Evolutionary conservation across 257 asterid genomes (phyloP).

Genomic region (Gardenia jasminoides): DNA sequence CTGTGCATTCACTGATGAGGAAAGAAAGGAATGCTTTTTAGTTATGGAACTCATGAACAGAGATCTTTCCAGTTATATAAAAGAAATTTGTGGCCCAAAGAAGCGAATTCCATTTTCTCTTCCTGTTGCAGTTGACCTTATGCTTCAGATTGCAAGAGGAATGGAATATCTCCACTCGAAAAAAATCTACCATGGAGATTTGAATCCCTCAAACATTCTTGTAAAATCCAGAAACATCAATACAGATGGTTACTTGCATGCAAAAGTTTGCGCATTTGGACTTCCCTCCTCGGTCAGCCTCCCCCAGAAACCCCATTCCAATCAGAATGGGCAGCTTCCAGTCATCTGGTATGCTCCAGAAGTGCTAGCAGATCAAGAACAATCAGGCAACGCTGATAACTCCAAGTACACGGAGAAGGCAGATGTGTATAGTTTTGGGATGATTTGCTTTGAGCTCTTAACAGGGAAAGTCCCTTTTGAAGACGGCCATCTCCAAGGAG

Average conservation of each 20-base stretch:
- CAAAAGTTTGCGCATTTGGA: conserved; percentile 72
- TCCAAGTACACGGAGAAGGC: conserved; percentile 55
- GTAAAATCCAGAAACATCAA: conserved; percentile 40
- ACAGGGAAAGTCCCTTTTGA: conserved; percentile 93
- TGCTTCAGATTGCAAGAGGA: conserved; percentile 93
- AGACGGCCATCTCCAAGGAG: conserved; percentile 83
- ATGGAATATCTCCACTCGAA: conserved; percentile 88
- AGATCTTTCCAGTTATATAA: conserved; percentile 62
- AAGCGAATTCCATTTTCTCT: conserved; percentile 71
- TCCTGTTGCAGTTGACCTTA: conserved; percentile 66
- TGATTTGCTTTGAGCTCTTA: conserved; percentile 80
- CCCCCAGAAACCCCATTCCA: conserved; percentile 33
- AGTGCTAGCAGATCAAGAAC: conserved; percentile 62
- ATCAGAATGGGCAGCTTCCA: conserved; percentile 34
- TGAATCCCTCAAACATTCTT: conserved; percentile 61
- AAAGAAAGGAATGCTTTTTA: conserved; percentile 63
- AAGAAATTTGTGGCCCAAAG: conserved; percentile 61
- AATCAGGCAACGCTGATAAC: conserved; percentile 17
- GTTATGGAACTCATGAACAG: conserved; percentile 77
- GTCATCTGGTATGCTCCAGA: conserved; percentile 87
- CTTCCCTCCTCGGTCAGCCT: conserved; percentile 28
- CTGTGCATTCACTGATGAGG: conserved; percentile 74
- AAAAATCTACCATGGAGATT: conserved; percentile 71
- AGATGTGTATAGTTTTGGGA: conserved; percentile 84
- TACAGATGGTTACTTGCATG: conserved; percentile 61